These are phyloP conservation scores for Lipomyces starkeyi DNA, from an alignment of 805 yeast genomes.

Conservation along the genomic window DNA sequence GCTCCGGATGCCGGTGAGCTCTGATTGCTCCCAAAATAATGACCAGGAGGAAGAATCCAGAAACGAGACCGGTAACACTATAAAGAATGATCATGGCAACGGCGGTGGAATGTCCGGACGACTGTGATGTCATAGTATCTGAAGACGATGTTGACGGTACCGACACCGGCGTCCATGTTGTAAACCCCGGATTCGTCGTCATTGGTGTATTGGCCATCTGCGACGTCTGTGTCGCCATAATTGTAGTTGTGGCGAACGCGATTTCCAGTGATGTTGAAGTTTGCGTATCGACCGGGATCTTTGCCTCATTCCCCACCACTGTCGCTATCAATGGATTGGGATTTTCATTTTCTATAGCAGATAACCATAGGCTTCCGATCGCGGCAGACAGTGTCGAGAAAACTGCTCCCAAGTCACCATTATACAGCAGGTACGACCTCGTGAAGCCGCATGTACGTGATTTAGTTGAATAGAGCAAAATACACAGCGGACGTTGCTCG, in stretches of 20 bases:
- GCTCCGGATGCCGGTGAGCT: slow-evolving; percentile 47
- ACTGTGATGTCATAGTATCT: neutral
- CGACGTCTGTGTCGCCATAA: slow-evolving; percentile 5
- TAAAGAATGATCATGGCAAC: slow-evolving; percentile 45
- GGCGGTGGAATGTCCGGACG: slow-evolving; percentile 32
- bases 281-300: slow-evolving; percentile 14
- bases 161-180: slow-evolving; percentile 15
- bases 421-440: slow-evolving; percentile 21
- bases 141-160: neutral
- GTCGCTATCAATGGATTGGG: slow-evolving; percentile 13
- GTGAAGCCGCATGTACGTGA: slow-evolving; percentile 23
- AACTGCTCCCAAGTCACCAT: slow-evolving; percentile 32
- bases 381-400: slow-evolving; percentile 26
- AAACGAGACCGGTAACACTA: slow-evolving; percentile 43
- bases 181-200: slow-evolving; percentile 18
- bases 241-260: slow-evolving; percentile 1
- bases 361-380: slow-evolving; percentile 19
- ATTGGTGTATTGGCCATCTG: slow-evolving; percentile 12
- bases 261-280: slow-evolving; percentile 7
- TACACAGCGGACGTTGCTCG: slow-evolving; percentile 21
- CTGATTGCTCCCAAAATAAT: slow-evolving; percentile 46
- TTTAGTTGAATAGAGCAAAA: slow-evolving; percentile 28
- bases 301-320: slow-evolving; percentile 24
- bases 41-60: slow-evolving; percentile 42
- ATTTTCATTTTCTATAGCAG: slow-evolving; percentile 12